Evolutionary conservation across 2,329 filamentous ascomycete genomes (phyloP).

Genomic region (Fusarium burgessii): DNA sequence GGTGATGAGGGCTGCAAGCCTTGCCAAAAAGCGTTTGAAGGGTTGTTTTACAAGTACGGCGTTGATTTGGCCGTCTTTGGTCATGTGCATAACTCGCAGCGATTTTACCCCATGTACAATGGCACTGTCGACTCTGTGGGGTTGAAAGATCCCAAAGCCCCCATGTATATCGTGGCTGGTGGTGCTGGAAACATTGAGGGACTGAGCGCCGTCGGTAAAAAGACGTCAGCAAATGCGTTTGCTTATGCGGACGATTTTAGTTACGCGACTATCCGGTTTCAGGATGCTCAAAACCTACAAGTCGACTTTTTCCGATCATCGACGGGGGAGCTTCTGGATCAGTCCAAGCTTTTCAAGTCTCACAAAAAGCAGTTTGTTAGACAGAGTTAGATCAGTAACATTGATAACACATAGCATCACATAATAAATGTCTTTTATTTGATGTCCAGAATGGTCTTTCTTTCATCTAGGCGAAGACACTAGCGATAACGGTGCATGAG

Average conservation of each 20-base stretch:
- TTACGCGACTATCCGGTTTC: conserved; percentile 22
- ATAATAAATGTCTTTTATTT: too few relatives aligned
- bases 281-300: conserved; percentile 11
- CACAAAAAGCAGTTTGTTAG: conserved; percentile 13
- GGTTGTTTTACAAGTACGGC: conserved; percentile 19
- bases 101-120: conserved; percentile 19
- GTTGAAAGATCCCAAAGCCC: conserved; percentile 15
- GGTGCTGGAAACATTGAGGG: conserved; percentile 28
- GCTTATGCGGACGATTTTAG: conserved; percentile 31
- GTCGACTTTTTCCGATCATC: conserved; percentile 19
- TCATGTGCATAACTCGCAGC: conserved; percentile 24
- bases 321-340: conserved; percentile 8
- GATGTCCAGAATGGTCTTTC: too few relatives aligned
- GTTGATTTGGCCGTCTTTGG: conserved; percentile 26
- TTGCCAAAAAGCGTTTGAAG: conserved; percentile 29
- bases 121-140: conserved; percentile 16
- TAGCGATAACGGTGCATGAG: too few relatives aligned
- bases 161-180: conserved; percentile 29
- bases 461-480: too few relatives aligned
- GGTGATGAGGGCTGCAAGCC: conserved; percentile 38
- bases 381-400: not conserved
- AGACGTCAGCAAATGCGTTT: conserved; percentile 6
- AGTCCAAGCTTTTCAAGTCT: conserved; percentile 20
- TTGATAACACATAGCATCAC: too few relatives aligned
- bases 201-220: conserved; percentile 8